These are phyloP conservation scores for Turnera subulata DNA, from an alignment of 345 rosid genomes.

Conservation along the genomic window DNA sequence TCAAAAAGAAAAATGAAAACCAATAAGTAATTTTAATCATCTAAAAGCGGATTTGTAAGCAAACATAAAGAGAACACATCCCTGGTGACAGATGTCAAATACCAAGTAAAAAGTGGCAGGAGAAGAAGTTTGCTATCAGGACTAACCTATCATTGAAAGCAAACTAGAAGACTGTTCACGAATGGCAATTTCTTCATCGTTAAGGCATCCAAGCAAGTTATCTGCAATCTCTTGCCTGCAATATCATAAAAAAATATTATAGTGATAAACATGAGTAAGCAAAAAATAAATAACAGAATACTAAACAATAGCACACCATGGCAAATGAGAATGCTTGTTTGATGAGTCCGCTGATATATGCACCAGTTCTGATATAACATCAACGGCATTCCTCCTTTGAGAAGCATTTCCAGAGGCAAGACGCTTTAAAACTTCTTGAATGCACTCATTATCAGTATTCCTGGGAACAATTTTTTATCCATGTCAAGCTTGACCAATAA, in stretches of 20 bases:
- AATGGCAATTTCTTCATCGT: conserved; percentile 53
- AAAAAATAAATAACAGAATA: conserved; percentile 13
- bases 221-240: conserved; percentile 67
- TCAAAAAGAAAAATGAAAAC: too few species aligned
- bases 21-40: too few species aligned
- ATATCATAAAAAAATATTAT: conserved; percentile 11
- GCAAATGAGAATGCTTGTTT: conserved; percentile 38
- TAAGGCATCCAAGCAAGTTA: conserved; percentile 55
- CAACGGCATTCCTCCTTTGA: conserved; percentile 74
- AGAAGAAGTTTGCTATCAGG: conserved; percentile 4
- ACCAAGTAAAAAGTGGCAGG: neutral
- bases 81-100: too few species aligned
- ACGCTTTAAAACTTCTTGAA: conserved; percentile 61
- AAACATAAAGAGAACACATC: too few species aligned
- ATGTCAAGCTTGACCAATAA: conserved; percentile 27
- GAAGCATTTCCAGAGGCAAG: conserved; percentile 56
- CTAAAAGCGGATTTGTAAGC: too few species aligned
- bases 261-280: conserved; percentile 10
- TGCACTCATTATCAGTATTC: conserved; percentile 45
- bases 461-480: conserved; percentile 41
- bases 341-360: conserved; percentile 36
- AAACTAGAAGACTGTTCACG: conserved; percentile 44
- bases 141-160: conserved; percentile 64
- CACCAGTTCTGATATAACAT: conserved; percentile 64
- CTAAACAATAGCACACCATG: conserved; percentile 45